phyloP scores from a whole-genome alignment of 345 rosid species.

The Iberis pinnata region DNA sequence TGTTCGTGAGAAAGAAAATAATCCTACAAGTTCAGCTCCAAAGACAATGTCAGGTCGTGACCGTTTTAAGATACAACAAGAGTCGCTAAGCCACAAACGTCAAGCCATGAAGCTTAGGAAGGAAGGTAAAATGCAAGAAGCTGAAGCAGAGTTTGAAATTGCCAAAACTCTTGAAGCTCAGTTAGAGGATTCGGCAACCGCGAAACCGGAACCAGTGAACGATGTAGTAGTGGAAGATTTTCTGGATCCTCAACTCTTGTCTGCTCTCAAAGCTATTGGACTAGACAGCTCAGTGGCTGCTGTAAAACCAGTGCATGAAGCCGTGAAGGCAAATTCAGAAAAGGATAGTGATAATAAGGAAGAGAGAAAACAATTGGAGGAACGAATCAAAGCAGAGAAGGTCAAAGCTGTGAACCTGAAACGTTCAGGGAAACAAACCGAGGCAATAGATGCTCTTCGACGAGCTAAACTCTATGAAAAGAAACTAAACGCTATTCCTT shows the following conservation, averaged over 20 bases:
- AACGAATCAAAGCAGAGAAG: slow-evolving; percentile 73
- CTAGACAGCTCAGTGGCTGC: slow-evolving; percentile 35
- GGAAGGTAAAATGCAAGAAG: slow-evolving; percentile 75
- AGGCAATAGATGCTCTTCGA: slow-evolving; percentile 82
- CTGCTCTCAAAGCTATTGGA: slow-evolving; percentile 73
- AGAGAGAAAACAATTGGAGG: slow-evolving; percentile 62
- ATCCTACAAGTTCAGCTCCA: slow-evolving; percentile 36
- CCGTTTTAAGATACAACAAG: slow-evolving; percentile 82
- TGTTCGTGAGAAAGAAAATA: slow-evolving; percentile 37
- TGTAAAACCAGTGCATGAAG: slow-evolving; percentile 19
- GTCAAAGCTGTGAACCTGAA: slow-evolving; percentile 64
- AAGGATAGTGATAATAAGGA: slow-evolving; percentile 33
- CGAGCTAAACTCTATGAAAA: slow-evolving; percentile 65
- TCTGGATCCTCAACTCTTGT: slow-evolving; percentile 86
- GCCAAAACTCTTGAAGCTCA: slow-evolving; percentile 89
- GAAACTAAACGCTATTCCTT: slow-evolving; percentile 48
- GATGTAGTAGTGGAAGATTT: slow-evolving; percentile 67
- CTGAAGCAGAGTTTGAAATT: slow-evolving; percentile 81
- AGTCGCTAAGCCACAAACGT: slow-evolving; percentile 77
- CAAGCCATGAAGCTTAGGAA: slow-evolving; percentile 79
- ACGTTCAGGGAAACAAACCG: slow-evolving; percentile 81
- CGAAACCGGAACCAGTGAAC: slow-evolving; percentile 34
- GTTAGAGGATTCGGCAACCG: slow-evolving; percentile 50
- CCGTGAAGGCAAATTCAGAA: slow-evolving; percentile 24
- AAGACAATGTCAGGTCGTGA: slow-evolving; percentile 68